Evolutionary conservation across 1,284 basidiomycete genomes (phyloP), one percentile per base, ranked within the genome.

Genomic region (Tylopilus orsonianus): DNA sequence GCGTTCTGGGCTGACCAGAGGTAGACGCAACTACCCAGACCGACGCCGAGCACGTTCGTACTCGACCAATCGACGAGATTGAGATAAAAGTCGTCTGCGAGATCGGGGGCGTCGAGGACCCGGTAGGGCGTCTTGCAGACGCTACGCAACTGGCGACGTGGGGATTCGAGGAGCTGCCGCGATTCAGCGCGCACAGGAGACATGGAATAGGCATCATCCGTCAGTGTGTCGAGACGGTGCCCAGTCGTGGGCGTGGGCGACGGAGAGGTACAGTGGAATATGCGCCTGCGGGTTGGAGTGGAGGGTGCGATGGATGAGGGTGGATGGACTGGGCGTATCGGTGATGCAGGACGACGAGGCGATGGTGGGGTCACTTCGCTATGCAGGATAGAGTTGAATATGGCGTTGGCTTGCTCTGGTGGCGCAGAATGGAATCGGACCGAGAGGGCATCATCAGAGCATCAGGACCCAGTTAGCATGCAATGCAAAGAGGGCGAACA

Each of bases 11-110:
- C 97, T 10, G 89, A 92, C 97, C 97, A 99, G 2, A 98, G 81
- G 66, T 99, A 99, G 5, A 99, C 95, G 54, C 92, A 94, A 0
- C 85, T 78, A 4, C 90, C 92, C 4, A 99, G 77, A 1, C 95
- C 97, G 2, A 99, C 97, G 10, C 90, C 94, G 0, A 99, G 81
- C 0, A 97, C 84, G 64, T 99, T 97, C 8, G 91, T 94, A 44
- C 85, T 88, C 2, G 90, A 93, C 96, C 97, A 99, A 56, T 98
- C 96, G 14, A 99, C 94, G 14, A 99, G 79, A 62, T 99, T 99
- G 54, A 99, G 85, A 63, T 99, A 99, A 69, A 97, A 99, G 66
- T 99, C 97, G 67, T 99, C 96, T 55, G 90, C 90, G 6, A 99
- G 82, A 54, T 98, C 95, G 0, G 96, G 97, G 1, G 97, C 97